Conservation (phyloP, 257 asterid genomes). For the Henckelia pumila region DNA sequence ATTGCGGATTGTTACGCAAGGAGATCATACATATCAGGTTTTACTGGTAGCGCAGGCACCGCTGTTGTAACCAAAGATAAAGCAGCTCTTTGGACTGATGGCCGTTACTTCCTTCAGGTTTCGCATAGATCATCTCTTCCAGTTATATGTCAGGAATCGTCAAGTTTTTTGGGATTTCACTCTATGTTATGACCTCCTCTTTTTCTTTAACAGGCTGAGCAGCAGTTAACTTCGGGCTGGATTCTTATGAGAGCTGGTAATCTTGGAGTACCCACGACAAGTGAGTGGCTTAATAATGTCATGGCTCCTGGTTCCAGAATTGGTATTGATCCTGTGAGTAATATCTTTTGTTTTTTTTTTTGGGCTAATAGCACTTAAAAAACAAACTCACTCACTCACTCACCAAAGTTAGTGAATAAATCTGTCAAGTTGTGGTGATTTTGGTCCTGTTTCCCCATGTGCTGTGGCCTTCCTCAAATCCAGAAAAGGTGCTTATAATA, state of each 20-base stretch:
- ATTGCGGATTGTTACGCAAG: constrained; percentile 92
- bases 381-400: no score
- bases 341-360: background rate
- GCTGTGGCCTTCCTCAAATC: background rate
- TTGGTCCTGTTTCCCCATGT: constrained; percentile 5
- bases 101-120: constrained; percentile 95
- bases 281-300: constrained; percentile 84
- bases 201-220: constrained; percentile 68
- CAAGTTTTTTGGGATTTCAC: constrained; percentile 14
- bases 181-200: constrained; percentile 14
- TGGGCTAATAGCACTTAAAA: no score
- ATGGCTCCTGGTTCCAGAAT: constrained; percentile 85
- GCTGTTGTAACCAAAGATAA: constrained; percentile 91
- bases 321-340: constrained; percentile 96
- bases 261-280: constrained; percentile 75
- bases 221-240: constrained; percentile 82
- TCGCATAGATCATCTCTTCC: constrained; percentile 18
- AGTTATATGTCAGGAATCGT: background rate
- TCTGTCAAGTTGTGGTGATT: background rate
- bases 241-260: constrained; percentile 91
- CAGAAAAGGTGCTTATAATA: background rate
- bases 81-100: constrained; percentile 99
- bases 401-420: background rate
- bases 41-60: constrained; percentile 98
- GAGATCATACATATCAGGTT: constrained; percentile 86